Base-by-base conservation (phyloP, 768 basidiomycete genomes). In the Pleurotus citrinopileatus region DNA sequence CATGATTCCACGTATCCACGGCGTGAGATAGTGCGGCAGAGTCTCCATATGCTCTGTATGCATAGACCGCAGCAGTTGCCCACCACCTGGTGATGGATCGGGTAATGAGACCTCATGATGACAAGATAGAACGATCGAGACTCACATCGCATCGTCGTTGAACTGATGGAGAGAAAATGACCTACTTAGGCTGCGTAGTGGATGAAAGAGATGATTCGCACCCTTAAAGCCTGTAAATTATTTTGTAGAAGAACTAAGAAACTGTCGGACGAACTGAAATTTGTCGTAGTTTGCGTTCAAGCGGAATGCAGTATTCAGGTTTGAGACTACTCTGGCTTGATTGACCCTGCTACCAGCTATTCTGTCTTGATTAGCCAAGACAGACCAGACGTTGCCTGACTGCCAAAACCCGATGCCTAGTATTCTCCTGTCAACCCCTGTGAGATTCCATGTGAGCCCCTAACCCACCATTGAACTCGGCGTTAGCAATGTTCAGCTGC, bases 401-500 rank as follows among this genome's bases (percentile, higher is more conserved):
- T 81, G 78, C 80, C 81, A 81, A 55, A 71, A 81, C 34, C 77
- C 72, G 36, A 82, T 73, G 4, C 74, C 80, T 79, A 54, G 22
- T 32, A 40, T 42, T 15, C 6, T 5, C 28, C 15, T 46, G 4
- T 4, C 34, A 44, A 42, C 42, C n/a, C 19, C 17, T 5, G 37
- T 40, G 10, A 7, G 17, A 3, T 40, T 19, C 7, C 7, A 19
- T 40, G 38, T 40, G 1, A 19, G 12, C 19, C 38, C 15, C 12
- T 7, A 19, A 57, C 69, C 28, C 43, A 70, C 77, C 76, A 53
- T 73, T 72, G 65, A 79, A 79, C 57, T 77, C 69, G 1, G 66
- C 78, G 36, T 58, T 75, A 5, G 60, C 63, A 4, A 67, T 55
- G 37, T 72, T 66, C 36, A 74, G 60, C 43, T 71, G 71, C 12